Evolutionary conservation across 169 alveolate species (phyloP).

Genomic region (Pseudocohnilembus persalinus): DNA sequence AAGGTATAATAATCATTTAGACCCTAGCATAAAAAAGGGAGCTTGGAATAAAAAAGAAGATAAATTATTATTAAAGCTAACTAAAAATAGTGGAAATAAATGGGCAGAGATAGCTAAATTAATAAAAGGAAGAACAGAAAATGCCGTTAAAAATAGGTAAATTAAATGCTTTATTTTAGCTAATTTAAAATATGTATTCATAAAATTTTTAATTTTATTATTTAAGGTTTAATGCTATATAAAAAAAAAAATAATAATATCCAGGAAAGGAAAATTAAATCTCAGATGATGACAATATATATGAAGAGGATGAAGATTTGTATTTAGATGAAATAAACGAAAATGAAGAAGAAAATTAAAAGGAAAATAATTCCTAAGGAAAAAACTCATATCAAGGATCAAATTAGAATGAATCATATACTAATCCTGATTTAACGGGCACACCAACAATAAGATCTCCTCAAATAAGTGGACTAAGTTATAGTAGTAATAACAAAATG

Average conservation of each 20-base stretch:
- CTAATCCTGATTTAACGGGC: too few species aligned
- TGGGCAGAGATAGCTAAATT: slow-evolving; percentile 61
- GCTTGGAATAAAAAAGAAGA: slow-evolving; percentile 45
- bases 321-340: too few species aligned
- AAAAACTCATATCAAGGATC: background rate
- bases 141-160: slow-evolving; percentile 57
- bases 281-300: background rate
- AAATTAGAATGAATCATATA: too few species aligned
- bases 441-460: background rate
- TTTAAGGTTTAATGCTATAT: background rate
- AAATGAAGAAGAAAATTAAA: too few species aligned
- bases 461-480: background rate
- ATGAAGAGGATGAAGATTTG: background rate
- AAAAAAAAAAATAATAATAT: too few species aligned
- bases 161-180: too few species aligned
- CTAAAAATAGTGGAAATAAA: slow-evolving; percentile 50
- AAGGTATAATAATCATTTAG: slow-evolving; percentile 71
- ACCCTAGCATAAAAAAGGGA: slow-evolving; percentile 55
- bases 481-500: background rate
- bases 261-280: background rate
- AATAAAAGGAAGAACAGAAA: slow-evolving; percentile 65
- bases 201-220: too few species aligned
- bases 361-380: background rate
- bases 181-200: too few species aligned
- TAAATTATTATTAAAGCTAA: background rate